Base-by-base conservation (phyloP, 441 rosid genomes). In the Croton setiger region DNA sequence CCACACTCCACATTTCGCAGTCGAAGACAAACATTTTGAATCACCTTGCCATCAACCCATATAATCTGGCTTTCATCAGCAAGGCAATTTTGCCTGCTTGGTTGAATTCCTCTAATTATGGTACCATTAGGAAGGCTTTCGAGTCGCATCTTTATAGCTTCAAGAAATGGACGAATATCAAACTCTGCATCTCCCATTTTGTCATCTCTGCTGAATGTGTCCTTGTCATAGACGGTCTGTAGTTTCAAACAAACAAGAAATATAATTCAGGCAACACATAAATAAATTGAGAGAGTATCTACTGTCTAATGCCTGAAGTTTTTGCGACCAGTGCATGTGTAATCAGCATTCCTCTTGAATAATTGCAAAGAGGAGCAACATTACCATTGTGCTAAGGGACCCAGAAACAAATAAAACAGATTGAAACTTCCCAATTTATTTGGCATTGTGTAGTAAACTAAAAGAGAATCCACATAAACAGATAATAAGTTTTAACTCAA, bases 111-210 rank as follows among this genome's bases (percentile, higher is more conserved):
- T 20, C 80, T 75, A 39, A 91, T 79, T 39, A 84, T 76, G 63
- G 89, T 85, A 65, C 91, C 96, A 18, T 33, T 78, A 2, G 87
- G 87, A 5, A 84, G 72, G 61, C 69, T 73, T 0, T 56, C 66
- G 14, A 84, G 70, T 1, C 73, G 49, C 91, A 78, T 82, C 73
- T 70, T 81, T 66, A 83, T 11, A 11, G 88, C 93, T 68, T 88
- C 89, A 3, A 93, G 48, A 61, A 75, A 93, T 1, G 82, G 72
- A 47, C 47, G 75, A 17, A 93, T 83, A 75, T 82, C 84, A 41
- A 93, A 68, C 67, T 91, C 96, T 3, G 97, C 97, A 64, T 93
- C 79, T 69, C 98, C 98, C 97, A 93, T 93, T 81, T 83, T 86
- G 76, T 93, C 98, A 31, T 93, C 97, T 44, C 76, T 77, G 79